Percentiles rank a stretch among this genome's conserved stretches.
Conservation (phyloP, 306 rosid genomes). For the Quercus bicolor region DNA sequence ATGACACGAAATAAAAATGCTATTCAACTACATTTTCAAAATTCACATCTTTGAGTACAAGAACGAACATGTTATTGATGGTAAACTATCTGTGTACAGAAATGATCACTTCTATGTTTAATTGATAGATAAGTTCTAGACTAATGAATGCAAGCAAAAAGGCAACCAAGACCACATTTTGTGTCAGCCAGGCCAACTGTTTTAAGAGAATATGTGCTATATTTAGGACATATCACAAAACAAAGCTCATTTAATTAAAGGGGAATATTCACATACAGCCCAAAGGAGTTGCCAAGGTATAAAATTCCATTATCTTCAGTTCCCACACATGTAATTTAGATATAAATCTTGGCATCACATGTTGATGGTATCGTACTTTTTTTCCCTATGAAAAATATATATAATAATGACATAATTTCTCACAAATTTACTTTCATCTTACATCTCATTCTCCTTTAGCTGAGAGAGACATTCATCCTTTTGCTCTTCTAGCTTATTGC, state of each 20-base stretch:
- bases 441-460: conserved; percentile 94
- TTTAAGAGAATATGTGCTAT: no score
- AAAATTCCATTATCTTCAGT: neutral
- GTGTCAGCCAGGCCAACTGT: no score
- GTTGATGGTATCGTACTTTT: neutral
- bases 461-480: conserved; percentile 85
- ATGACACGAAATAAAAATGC: no score
- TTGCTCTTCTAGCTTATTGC: conserved; percentile 90
- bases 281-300: neutral
- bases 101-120: neutral
- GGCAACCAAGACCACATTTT: no score
- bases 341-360: neutral
- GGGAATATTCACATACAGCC: neutral
- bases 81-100: neutral
- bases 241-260: neutral
- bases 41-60: neutral
- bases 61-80: neutral
- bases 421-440: conserved; percentile 38
- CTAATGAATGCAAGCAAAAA: no score
- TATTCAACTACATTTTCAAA: neutral
- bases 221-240: neutral
- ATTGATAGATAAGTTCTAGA: no score
- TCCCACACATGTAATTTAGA: no score
- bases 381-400: neutral
- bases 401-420: neutral